Evolutionary conservation across 257 asterid species (phyloP), one percentile per base, ranked within the genome.

Genomic region (Ajuga chamaepitys): DNA sequence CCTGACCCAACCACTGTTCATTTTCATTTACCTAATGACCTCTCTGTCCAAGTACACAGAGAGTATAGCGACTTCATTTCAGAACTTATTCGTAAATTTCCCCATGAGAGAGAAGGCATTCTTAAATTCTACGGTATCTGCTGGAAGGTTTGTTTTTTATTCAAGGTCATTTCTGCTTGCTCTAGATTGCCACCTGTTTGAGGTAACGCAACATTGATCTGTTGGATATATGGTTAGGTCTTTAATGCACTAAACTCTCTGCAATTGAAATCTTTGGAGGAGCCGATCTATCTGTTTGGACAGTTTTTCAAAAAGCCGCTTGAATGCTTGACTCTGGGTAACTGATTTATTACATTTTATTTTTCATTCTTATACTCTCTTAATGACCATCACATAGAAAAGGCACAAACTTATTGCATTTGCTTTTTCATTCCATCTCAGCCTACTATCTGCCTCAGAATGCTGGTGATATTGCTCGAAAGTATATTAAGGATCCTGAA

Each of bases 1-100:
- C 97, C 99, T 42, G 97, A 90, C 66, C 99, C 99, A 9, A 90
- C 96, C 55, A 94, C 96, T 0, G 96, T 94, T 60, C 97, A 90
- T 80, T 94, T 84, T 70, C 99, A 86, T 84, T 80, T 94, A 53
- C 97, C 99, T 2, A 80, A 85, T 72, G 82, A 80, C 62, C 87
- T 90, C 54, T 90, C 99, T 11, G 89, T 94, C 62, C 96, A 41
- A 61, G 95, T 94, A 65, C 93, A 88, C 76, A 71, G 95, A 80
- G 93, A 94, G 59, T 88, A 88, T 66, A 68, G 48, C 46, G 86
- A 94, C 52, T 94, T 94, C 71, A 41, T 88, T 71, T 72, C 85
- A 11, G 96, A 90, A 75, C 90, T 94, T 44, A 85, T 85, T 38
- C 35, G 84, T 64, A 94, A 81, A 77, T 94, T 94, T 66, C 97